A percentile compares a stretch with the other conserved stretches of the same genome.
Conservation (phyloP, 805 yeast genomes). For the Wickerhamomyces canadensis region DNA sequence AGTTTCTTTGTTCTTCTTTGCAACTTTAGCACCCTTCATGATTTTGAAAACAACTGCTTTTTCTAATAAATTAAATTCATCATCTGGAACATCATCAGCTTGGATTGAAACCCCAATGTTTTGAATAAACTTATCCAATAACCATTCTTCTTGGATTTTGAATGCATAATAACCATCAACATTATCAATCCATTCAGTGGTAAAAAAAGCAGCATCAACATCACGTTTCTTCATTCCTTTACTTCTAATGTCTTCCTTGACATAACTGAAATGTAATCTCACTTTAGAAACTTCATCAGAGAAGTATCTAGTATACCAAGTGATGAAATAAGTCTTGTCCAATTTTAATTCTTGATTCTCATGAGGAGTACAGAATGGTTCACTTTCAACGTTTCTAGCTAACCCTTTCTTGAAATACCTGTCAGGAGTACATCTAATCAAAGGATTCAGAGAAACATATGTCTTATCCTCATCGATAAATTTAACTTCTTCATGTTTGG, state of each 20-base stretch:
- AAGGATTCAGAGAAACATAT: conserved; percentile 66
- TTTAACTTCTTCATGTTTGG: conserved; percentile 48
- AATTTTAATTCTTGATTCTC: conserved; percentile 52
- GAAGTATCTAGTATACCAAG: conserved; percentile 76
- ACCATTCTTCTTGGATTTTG: conserved; percentile 58
- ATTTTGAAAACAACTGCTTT: conserved; percentile 47
- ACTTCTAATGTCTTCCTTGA: conserved; percentile 48
- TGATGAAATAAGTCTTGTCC: conserved; percentile 64
- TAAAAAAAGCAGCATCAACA: conserved; percentile 45
- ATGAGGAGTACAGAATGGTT: conserved; percentile 82
- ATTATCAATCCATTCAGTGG: conserved; percentile 67
- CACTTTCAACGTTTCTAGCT: conserved; percentile 50
- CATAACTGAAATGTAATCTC: conserved; percentile 59
- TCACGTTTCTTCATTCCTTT: conserved; percentile 52
- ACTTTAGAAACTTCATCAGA: conserved; percentile 51
- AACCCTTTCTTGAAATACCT: conserved; percentile 59
- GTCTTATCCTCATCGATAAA: conserved; percentile 66
- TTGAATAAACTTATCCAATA: conserved; percentile 46
- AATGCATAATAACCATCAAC: conserved; percentile 61
- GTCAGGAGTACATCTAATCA: conserved; percentile 83
- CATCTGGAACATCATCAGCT: conserved; percentile 60
- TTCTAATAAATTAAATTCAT: conserved; percentile 52
- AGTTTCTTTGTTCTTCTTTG: conserved; percentile 37
- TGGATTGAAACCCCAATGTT: conserved; percentile 66
- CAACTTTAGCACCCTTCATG: conserved; percentile 36